phyloP scores from a whole-genome alignment of 1,284 basidiomycete species.

The Hymenochaete sp. region DNA sequence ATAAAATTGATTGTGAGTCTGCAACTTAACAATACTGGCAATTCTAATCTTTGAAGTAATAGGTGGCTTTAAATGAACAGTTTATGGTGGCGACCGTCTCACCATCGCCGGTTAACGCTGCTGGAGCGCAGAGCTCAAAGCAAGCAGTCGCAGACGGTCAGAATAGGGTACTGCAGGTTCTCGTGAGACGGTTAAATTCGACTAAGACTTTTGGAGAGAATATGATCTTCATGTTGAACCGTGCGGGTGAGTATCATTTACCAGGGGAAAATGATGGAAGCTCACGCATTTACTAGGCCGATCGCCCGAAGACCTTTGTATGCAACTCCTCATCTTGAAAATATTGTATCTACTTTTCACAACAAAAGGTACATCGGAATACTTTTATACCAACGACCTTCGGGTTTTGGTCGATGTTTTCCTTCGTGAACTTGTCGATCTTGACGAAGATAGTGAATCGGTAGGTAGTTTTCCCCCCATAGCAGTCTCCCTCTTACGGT shows the following conservation, averaged over 20 bases:
- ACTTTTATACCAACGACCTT: conserved; percentile 97
- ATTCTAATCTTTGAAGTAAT: conserved; percentile 3
- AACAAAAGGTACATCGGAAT: conserved; percentile 87
- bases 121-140: conserved; percentile 21
- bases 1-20: conserved; percentile 81
- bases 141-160: conserved; percentile 29
- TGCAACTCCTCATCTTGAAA: conserved; percentile 93
- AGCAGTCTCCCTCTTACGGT: conserved; percentile 8
- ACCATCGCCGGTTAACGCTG: conserved; percentile 5
- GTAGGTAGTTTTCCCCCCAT: conserved; percentile 39
- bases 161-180: conserved; percentile 78
- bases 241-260: conserved; percentile 60
- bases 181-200: conserved; percentile 74
- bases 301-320: conserved; percentile 84
- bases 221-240: conserved; percentile 97
- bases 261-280: conserved; percentile 1
- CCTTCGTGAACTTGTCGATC: conserved; percentile 80
- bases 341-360: conserved; percentile 93
- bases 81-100: conserved; percentile 80
- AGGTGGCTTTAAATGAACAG: conserved; percentile 95
- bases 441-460: conserved; percentile 91
- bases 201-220: conserved; percentile 97
- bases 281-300: conserved; percentile 41
- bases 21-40: not conserved
- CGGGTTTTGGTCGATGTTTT: conserved; percentile 96